Percentiles rank a stretch among this genome's conserved stretches.
These are phyloP conservation scores for Lepiota subincarnata DNA, from an alignment of 768 basidiomycete species.

Conservation along the genomic window DNA sequence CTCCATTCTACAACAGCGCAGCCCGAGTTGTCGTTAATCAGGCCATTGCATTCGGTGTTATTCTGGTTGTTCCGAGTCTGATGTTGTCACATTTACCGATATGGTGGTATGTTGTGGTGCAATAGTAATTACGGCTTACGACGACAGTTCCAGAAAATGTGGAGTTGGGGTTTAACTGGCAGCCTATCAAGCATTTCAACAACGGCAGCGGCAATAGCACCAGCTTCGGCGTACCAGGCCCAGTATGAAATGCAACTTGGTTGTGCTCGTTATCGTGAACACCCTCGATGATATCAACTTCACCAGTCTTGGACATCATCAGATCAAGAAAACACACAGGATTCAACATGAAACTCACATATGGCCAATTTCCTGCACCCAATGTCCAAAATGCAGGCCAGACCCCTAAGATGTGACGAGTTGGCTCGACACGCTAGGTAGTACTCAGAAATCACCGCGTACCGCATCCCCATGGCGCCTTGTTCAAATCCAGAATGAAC, in stretches of 20 bases:
- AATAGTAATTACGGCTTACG: background rate
- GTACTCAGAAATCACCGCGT: constrained; percentile 22
- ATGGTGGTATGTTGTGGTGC: too few relatives aligned
- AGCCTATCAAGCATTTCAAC: constrained; percentile 14
- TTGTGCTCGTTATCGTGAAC: constrained; percentile 84
- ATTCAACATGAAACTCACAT: constrained; percentile 34
- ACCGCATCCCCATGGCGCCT: constrained; percentile 90
- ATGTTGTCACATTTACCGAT: background rate
- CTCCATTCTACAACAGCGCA: constrained; percentile 81
- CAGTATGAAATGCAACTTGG: constrained; percentile 80
- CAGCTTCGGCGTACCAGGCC: constrained; percentile 39
- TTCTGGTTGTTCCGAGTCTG: constrained; percentile 7
- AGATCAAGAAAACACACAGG: background rate
- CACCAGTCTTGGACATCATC: constrained; percentile 50
- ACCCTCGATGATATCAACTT: constrained; percentile 83
- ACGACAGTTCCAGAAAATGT: constrained; percentile 14
- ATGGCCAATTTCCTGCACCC: constrained; percentile 58
- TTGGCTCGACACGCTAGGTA: background rate
- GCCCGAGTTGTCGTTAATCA: constrained; percentile 55
- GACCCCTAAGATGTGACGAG: constrained; percentile 42
- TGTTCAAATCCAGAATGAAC: constrained; percentile 79
- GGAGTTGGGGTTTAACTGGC: constrained; percentile 20
- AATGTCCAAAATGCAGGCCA: constrained; percentile 86
- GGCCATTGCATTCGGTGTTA: constrained; percentile 44
- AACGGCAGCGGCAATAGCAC: background rate